Percentiles rank a stretch among this genome's conserved stretches.
Conservation (phyloP, 208 protist species). For the Jaenimonas drosophilae region DNA sequence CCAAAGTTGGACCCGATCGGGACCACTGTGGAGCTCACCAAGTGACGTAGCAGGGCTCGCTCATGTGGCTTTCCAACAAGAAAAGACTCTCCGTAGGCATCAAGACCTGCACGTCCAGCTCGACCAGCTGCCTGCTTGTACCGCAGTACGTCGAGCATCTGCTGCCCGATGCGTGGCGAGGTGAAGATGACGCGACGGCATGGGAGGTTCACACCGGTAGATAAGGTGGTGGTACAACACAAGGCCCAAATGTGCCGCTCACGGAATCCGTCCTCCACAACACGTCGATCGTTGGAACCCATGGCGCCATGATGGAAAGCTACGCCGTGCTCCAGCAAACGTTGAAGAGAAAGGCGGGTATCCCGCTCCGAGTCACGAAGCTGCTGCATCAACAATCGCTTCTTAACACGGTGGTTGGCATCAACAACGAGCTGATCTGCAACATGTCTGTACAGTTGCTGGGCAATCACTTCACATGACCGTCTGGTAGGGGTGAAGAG, state of each 20-base stretch:
- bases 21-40: background rate
- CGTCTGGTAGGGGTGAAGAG: conserved; percentile 1
- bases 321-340: conserved; percentile 6
- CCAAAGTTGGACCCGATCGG: conserved; percentile 1
- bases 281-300: conserved; percentile 13
- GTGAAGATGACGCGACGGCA: conserved; percentile 23
- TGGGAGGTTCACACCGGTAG: conserved; percentile 56
- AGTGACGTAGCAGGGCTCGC: background rate
- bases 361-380: conserved; percentile 2
- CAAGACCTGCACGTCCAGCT: conserved; percentile 11
- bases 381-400: conserved; percentile 5
- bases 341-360: background rate
- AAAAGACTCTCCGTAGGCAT: conserved; percentile 13
- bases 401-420: background rate
- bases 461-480: background rate
- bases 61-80: conserved; percentile 9
- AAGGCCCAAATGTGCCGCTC: conserved; percentile 14
- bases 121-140: conserved; percentile 19
- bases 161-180: conserved; percentile 4
- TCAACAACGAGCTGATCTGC: conserved; percentile 1
- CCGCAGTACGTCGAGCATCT: background rate
- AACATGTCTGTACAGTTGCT: background rate
- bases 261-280: conserved; percentile 17
- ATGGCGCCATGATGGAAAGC: conserved; percentile 29
- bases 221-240: conserved; percentile 43